Evolutionary conservation across 202 grass and related monocot species (phyloP).

Genomic region (Schoenoplectus tabernaemontani): DNA sequence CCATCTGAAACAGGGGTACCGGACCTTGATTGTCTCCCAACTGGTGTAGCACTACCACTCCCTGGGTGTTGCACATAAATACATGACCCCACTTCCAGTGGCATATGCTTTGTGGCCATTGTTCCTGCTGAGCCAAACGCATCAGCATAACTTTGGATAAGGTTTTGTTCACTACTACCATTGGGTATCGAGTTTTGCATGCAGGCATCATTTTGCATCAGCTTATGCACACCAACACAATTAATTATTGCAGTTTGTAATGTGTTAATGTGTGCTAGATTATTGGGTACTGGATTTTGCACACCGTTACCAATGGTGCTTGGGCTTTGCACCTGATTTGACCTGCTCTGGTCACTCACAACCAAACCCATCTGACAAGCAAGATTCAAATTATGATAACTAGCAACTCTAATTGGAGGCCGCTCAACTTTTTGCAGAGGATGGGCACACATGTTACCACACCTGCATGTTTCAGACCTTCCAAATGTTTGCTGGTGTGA

Average conservation of each 20-base stretch:
- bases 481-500: slow-evolving; percentile 1
- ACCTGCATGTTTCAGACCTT: not conserved
- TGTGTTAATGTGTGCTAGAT: not conserved
- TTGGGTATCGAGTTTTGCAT: not conserved
- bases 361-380: not conserved
- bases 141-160: not conserved
- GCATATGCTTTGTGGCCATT: not conserved
- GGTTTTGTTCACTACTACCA: not conserved
- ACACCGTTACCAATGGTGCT: not conserved
- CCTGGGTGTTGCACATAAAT: not conserved
- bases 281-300: not conserved
- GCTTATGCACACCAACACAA: not conserved
- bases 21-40: not conserved
- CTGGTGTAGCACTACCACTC: not conserved
- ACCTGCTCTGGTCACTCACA: not conserved
- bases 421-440: not conserved
- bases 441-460: not conserved
- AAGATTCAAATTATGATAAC: slow-evolving; percentile 16
- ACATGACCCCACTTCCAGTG: not conserved
- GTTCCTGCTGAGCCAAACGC: not conserved
- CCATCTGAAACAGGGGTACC: not conserved
- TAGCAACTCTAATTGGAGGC: not conserved
- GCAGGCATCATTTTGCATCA: not conserved
- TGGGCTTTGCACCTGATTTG: not conserved
- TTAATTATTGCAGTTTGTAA: not conserved